Base-by-base conservation (phyloP, 2,329 filamentous ascomycete genomes). In the Trichoderma sp. region DNA sequence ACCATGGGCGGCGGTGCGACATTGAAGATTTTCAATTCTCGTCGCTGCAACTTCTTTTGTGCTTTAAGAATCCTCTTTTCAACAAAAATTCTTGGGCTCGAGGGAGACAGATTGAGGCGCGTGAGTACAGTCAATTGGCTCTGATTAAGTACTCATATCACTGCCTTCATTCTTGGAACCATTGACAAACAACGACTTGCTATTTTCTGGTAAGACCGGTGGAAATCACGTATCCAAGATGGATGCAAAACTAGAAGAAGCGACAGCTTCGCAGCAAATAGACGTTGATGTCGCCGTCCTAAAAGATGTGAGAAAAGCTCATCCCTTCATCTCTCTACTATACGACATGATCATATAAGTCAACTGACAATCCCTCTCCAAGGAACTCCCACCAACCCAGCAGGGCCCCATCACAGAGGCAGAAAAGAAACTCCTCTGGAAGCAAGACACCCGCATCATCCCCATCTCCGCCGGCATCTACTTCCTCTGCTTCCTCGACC, bases 401-500 rank as follows among this genome's bases (percentile, higher is more conserved):
- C 66, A 71, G 28, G 73, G 70, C 4, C 67, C 70, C 34, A 76
- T 79, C 71, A 79, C 75, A 71, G 77, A 75, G 2, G 72, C 78
- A 57, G 81, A 83, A 64, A 82, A 80, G 70, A 76, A 79, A 6
- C 81, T 89, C 7, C 73, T 89, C 28, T 82, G 85, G 80, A 89
- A 88, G 75, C 89, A 91, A 76, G 91, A 92, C 78, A 72, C 87
- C 21, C 85, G 87, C 70, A 90, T 92, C 71, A 82, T 92, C 15
- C 90, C 91, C 1, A 81, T 92, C 15, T 88, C 85, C n/a, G 87
- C 88, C 7, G 82, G 80, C 67, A 90, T 92, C 65, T 92, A 91
- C 78, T 84, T 92, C 60, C 84, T 92, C 26, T 91, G 88, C 80
- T 92, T 90, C 78, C 85, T 92, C 28, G 90, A 92, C 79, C 84